Evolutionary conservation across 2,329 filamentous ascomycete genomes (phyloP), one percentile per base, ranked within the genome.

Genomic region (Neonectria coccinea): DNA sequence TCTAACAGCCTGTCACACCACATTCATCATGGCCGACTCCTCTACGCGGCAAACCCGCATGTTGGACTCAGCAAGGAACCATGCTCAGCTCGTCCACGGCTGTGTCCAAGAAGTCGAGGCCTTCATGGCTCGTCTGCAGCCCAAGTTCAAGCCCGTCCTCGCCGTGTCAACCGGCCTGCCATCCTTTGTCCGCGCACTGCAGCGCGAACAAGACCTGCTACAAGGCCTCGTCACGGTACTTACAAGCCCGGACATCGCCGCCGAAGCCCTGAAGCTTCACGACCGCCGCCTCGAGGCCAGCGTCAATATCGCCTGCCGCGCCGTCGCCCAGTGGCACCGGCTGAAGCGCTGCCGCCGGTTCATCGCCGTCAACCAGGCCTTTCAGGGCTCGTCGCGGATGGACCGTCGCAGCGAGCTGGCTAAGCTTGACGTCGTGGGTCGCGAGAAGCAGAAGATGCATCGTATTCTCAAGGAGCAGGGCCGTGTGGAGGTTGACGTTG

Each of bases 401-500:
- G 62, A 60, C 9, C 70, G 77, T 20, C 70, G 60, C 51, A 54
- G 56, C 29, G 69, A 74, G 45, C 64, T 77, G 6, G 64, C 68
- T 11, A 68, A 67, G n/a, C 59, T 68, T 14, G 67, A 69, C 9
- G 57, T 69, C 29, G 64, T 68, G 10, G 68, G 69, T 2, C 56
- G 67, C 22, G 74, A 77, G n/a, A 76, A 73, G 63, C 69, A 74
- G 36, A 65, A 69, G 16, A 63, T 77, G 58, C 75, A 79, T 52
- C 71, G 77, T 3, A 64, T 70, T 1, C 61, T 79, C n/a, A 78
- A 77, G 56, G 74, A 76, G 56, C 75, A 78, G 57, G 72, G 71
- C 33, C 75, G 76, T 4, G 70, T 78, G 8, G 76, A 78, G 22
- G 78, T 79, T 1, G 71, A 79, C 27, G 76, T 81, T 36, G 78